Evolutionary conservation across 176 grass and related monocot genomes (phyloP).

Genomic region (Neostapfia colusana): DNA sequence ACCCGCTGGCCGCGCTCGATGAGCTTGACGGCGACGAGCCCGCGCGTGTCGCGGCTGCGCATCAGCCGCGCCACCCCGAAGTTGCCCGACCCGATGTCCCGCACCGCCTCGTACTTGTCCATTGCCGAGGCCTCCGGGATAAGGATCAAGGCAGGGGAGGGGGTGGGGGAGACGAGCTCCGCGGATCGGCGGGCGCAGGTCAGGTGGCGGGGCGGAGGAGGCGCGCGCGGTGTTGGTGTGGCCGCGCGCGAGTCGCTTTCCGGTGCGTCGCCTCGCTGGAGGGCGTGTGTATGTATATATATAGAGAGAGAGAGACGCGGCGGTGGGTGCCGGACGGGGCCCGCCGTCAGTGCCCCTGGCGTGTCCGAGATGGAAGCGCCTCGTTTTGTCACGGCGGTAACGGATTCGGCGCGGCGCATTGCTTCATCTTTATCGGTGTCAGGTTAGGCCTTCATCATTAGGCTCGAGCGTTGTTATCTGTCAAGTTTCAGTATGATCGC

Average conservation of each 20-base stretch:
- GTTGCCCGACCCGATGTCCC: constrained; percentile 87
- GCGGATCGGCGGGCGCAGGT: constrained; percentile 36
- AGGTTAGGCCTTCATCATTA: background rate
- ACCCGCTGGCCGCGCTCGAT: constrained; percentile 81
- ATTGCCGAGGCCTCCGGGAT: constrained; percentile 16
- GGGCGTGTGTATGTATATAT: constrained; percentile 15
- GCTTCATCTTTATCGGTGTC: background rate
- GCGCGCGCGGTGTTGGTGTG: constrained; percentile 8
- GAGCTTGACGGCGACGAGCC: constrained; percentile 91
- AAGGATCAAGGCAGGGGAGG: background rate
- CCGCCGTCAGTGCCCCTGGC: constrained; percentile 21
- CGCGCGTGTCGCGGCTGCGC: constrained; percentile 61
- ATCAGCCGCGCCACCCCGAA: constrained; percentile 91
- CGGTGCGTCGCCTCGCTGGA: constrained; percentile 23
- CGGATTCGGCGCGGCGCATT: background rate
- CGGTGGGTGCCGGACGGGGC: background rate
- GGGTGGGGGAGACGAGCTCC: background rate
- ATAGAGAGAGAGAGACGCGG: background rate
- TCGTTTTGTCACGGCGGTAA: background rate
- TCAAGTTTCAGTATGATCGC: too few relatives aligned
- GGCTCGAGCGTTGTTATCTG: background rate
- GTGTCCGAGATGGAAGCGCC: constrained; percentile 18
- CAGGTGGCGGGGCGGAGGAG: constrained; percentile 35
- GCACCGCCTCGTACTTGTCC: constrained; percentile 86
- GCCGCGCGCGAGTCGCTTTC: constrained; percentile 44